These are phyloP conservation scores for Arabidopsis suecica DNA, from an alignment of 345 rosid species.

Conservation along the genomic window DNA sequence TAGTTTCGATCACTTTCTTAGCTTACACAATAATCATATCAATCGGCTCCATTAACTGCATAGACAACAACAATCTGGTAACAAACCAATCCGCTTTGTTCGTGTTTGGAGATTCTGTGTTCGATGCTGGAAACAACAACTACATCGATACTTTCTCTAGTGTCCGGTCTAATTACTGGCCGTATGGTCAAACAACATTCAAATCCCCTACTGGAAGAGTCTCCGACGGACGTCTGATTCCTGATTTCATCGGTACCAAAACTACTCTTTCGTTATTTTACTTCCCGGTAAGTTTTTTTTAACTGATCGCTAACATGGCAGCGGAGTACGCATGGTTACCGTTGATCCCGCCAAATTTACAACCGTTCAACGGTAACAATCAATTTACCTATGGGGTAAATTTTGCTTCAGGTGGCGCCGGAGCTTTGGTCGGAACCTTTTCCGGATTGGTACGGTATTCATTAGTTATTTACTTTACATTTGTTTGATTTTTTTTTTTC, in stretches of 20 bases:
- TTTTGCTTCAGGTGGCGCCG: slow-evolving; percentile 18
- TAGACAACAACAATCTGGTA: background rate
- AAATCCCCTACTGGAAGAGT: slow-evolving; percentile 10
- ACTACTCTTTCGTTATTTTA: background rate
- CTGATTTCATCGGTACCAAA: slow-evolving; percentile 7
- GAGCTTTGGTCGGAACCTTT: slow-evolving; percentile 7
- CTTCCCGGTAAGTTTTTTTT: background rate
- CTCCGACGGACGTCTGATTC: slow-evolving; percentile 8
- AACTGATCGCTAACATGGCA: background rate
- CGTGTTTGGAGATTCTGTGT: slow-evolving; percentile 13
- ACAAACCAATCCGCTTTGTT: slow-evolving; percentile 11
- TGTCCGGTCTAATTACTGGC: slow-evolving; percentile 16
- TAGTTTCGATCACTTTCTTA: background rate
- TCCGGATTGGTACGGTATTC: slow-evolving; percentile 7
- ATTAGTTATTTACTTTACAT: background rate
- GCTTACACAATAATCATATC: slow-evolving; percentile 8
- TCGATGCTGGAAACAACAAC: slow-evolving; percentile 14
- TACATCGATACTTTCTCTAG: slow-evolving; percentile 10
- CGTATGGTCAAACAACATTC: slow-evolving; percentile 10
- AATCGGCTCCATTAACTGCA: background rate
- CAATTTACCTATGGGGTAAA: slow-evolving; percentile 12
- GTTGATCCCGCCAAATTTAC: slow-evolving; percentile 16
- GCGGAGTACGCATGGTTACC: slow-evolving; percentile 20
- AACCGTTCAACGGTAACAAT: background rate
- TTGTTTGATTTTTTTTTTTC: background rate